phyloP scores from a whole-genome alignment of 306 rosid species.

The Dicorynia guianensis region DNA sequence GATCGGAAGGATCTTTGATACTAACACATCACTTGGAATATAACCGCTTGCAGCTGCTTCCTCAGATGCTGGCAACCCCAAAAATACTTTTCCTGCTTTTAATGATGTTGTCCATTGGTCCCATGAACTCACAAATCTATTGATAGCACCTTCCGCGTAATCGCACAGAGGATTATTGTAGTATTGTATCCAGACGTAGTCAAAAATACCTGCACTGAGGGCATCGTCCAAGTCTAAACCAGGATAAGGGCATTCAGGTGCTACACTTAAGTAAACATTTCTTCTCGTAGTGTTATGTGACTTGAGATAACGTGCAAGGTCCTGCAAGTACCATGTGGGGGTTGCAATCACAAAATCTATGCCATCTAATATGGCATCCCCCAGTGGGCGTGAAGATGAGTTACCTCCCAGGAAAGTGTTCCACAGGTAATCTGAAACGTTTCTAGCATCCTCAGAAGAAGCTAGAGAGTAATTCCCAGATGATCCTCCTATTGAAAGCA shows the following conservation, averaged over 20 bases:
- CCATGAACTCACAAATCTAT: constrained; percentile 51
- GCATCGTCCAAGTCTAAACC: constrained; percentile 40
- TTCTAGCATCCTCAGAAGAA: constrained; percentile 23
- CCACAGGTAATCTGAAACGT: constrained; percentile 43
- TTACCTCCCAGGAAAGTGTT: constrained; percentile 37
- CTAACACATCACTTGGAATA: constrained; percentile 48
- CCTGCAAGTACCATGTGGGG: constrained; percentile 13
- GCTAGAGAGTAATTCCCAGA: fast-evolving
- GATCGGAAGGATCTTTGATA: constrained; percentile 51
- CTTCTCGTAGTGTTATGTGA: constrained; percentile 24
- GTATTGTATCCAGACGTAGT: constrained; percentile 61
- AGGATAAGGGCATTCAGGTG: constrained; percentile 71
- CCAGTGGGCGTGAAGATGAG: constrained; percentile 42
- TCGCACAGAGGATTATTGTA: constrained; percentile 62
- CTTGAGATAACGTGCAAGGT: constrained; percentile 41
- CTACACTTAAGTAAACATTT: constrained; percentile 51
- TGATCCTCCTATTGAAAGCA: constrained; percentile 37
- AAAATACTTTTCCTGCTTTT: constrained; percentile 32
- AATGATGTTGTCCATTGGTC: constrained; percentile 52
- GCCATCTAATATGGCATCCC: constrained; percentile 56
- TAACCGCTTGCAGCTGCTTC: constrained; percentile 55
- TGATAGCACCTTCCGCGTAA: constrained; percentile 38
- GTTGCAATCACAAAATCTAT: constrained; percentile 56
- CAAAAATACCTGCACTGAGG: constrained; percentile 44
- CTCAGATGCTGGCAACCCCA: constrained; percentile 60